Evolutionary conservation across 2,329 filamentous ascomycete species (phyloP), one percentile per base, ranked within the genome.

Genomic region (Dothistroma pini): DNA sequence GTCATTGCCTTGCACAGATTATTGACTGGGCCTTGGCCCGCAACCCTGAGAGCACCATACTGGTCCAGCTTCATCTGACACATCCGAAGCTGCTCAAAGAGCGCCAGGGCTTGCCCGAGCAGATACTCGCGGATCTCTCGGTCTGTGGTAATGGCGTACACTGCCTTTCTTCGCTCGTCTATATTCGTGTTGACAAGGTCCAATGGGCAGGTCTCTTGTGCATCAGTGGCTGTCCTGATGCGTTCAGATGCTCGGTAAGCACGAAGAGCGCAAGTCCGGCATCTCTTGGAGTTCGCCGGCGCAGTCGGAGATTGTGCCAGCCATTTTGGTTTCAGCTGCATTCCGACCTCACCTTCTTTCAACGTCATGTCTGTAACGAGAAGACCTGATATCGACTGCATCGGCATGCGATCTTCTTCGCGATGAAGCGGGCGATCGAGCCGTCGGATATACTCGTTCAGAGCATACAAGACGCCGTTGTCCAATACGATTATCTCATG

Each of bases 261-360:
- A 29, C 76, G 74, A 59, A 80, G 63, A 0, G 79, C 79, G 64
- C 79, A 81, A 2, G 78, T 81, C 4, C 79, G 75, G 62, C 79
- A 81, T 14, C 78, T 73, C 19, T 69, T 71, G 1, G 79, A 72
- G 29, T 69, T 58, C 4, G 52, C 10, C 0, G 78, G 78, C 6
- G 79, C 79, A 56, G 75, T 75, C 1, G 78, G 78, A 5, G 79
- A 80, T 58, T 80, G 79, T 7, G 68, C 60, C 2, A 81, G 72
- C 79, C 79, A 81, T 59, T 81, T 81, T 0, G 79, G 78, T 61
- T 81, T 81, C 58, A 80, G 69, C 62, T 81, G 77, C 10, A 75
- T 53, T 11, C 72, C 58, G 1, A 66, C 58, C n/a, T 74, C 69
- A 35, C 64, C 66, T 8, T 32, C 25, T 9, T 53, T 49, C 6